A percentile compares a stretch with the other conserved stretches of the same genome.
These are phyloP conservation scores for Dothidotthia symphoricarpi DNA, from an alignment of 2,329 filamentous ascomycete species.

Conservation along the genomic window DNA sequence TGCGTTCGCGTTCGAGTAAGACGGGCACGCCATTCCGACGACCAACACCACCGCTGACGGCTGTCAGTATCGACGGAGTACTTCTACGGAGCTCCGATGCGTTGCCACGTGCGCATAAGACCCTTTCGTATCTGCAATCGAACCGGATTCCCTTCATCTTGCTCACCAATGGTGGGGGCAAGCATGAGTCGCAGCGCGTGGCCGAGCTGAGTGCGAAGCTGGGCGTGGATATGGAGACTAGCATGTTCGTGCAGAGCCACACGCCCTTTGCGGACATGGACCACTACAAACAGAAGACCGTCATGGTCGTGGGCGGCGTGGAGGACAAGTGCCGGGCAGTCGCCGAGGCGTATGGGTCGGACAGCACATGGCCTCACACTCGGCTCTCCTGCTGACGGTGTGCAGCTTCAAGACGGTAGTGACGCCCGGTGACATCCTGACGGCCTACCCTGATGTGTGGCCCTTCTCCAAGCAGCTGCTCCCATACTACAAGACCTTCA, in stretches of 20 bases:
- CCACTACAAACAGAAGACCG: conserved; percentile 55
- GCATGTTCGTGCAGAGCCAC: conserved; percentile 83
- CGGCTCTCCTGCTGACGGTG: conserved; percentile 3
- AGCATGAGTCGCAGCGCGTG: conserved; percentile 72
- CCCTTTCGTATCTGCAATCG: conserved; percentile 69
- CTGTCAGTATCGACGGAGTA: conserved; percentile 82
- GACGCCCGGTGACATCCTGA: conserved; percentile 80
- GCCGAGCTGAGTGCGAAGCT: conserved; percentile 67
- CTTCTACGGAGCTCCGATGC: conserved; percentile 77
- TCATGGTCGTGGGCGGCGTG: conserved; percentile 51
- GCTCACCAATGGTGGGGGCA: conserved; percentile 92
- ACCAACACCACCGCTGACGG: conserved; percentile 20
- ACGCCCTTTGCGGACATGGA: conserved; percentile 75
- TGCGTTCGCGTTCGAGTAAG: conserved; percentile 59
- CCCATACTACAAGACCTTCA: conserved; percentile 59
- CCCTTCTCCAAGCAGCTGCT: conserved; percentile 73
- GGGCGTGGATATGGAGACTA: conserved; percentile 61
- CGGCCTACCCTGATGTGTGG: conserved; percentile 71
- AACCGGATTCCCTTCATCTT: conserved; percentile 87
- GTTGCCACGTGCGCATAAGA: conserved; percentile 72
- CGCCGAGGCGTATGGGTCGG: conserved; percentile 57
- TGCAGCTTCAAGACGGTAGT: conserved; percentile 64
- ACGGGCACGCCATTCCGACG: conserved; percentile 20
- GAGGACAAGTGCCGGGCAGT: conserved; percentile 64
- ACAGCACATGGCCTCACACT: background rate